These are phyloP conservation scores for Chaetomium fimeti DNA, from an alignment of 495 filamentous ascomycete species.

Conservation along the genomic window DNA sequence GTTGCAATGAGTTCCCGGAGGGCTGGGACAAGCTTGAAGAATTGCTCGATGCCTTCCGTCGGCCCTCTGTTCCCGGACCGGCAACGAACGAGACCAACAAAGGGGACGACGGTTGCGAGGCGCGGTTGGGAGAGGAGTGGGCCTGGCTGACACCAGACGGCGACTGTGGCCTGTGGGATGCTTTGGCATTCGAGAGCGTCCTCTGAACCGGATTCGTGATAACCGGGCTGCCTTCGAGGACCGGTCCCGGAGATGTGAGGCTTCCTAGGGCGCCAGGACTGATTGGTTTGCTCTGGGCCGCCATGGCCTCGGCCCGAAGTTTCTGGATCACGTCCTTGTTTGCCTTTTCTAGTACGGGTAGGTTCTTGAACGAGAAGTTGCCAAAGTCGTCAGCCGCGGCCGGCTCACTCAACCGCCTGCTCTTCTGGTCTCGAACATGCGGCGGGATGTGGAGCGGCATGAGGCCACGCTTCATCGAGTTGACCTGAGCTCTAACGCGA, in stretches of 20 bases:
- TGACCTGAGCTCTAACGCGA: slow-evolving; percentile 81
- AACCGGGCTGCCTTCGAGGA: slow-evolving; percentile 82
- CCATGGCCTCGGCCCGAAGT: slow-evolving; percentile 81
- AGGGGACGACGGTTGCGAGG: slow-evolving; percentile 92
- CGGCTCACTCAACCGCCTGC: slow-evolving; percentile 85
- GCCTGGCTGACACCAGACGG: slow-evolving; percentile 75
- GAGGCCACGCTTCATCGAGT: slow-evolving; percentile 72
- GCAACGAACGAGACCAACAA: slow-evolving; percentile 89
- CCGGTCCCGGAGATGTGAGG: slow-evolving; percentile 53
- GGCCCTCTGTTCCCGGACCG: slow-evolving; percentile 51
- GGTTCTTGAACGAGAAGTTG: slow-evolving; percentile 93
- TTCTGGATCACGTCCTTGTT: slow-evolving; percentile 99
- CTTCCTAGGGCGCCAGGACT: slow-evolving; percentile 45
- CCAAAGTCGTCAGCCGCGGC: slow-evolving; percentile 89
- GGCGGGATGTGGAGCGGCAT: slow-evolving; percentile 96
- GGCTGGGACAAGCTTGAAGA: slow-evolving; percentile 81
- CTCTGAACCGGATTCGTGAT: slow-evolving; percentile 75
- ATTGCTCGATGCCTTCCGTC: slow-evolving; percentile 74
- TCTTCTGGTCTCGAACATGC: slow-evolving; percentile 87
- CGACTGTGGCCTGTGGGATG: slow-evolving; percentile 73
- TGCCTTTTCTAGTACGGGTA: slow-evolving; percentile 93
- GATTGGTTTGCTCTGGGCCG: slow-evolving; percentile 56
- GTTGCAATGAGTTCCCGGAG: slow-evolving; percentile 67
- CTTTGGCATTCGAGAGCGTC: slow-evolving; percentile 74
- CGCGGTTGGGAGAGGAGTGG: slow-evolving; percentile 81